phyloP scores from a whole-genome alignment of 306 rosid genomes.

The Neltuma alba region DNA sequence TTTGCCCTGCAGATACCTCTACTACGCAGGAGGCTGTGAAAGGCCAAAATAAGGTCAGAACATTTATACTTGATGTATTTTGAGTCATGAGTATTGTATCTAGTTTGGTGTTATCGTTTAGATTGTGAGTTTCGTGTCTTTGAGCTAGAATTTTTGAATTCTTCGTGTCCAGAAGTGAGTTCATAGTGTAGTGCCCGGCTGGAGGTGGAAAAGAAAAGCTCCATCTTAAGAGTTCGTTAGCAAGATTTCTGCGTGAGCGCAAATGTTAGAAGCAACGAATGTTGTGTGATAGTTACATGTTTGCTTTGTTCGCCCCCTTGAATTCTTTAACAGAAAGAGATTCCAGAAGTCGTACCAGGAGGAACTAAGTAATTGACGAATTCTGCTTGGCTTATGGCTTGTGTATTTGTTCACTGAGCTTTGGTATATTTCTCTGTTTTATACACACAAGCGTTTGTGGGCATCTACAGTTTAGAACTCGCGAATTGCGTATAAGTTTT shows the following conservation, averaged over 20 bases:
- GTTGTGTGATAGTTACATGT: not conserved
- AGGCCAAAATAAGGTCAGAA: conserved; percentile 55
- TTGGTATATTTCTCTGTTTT: not conserved
- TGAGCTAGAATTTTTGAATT: conserved; percentile 9
- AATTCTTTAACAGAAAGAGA: conserved; percentile 8
- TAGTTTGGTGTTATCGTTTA: conserved; percentile 6
- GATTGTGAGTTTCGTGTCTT: not conserved
- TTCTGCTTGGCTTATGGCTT: not conserved
- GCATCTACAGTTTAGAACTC: conserved; percentile 1
- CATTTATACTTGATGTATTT: not conserved
- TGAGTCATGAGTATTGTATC: conserved; percentile 1
- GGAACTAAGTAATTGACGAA: not conserved
- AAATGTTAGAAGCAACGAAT: not conserved
- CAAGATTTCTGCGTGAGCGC: not conserved
- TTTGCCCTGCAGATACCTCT: conserved; percentile 52
- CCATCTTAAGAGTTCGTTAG: not conserved
- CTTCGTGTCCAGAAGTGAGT: not conserved
- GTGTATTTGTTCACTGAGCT: not conserved
- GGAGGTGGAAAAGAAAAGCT: conserved; percentile 1
- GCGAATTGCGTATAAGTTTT: not conserved
- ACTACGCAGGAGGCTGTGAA: conserved; percentile 32
- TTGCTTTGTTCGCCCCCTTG: not conserved
- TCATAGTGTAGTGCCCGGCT: not conserved
- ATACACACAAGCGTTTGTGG: not conserved
- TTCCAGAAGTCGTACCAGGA: not conserved